A percentile compares a stretch with the other conserved stretches of the same genome.
Evolutionary conservation across 2,329 filamentous ascomycete species (phyloP).

Genomic region (Biscogniauxia marginata): DNA sequence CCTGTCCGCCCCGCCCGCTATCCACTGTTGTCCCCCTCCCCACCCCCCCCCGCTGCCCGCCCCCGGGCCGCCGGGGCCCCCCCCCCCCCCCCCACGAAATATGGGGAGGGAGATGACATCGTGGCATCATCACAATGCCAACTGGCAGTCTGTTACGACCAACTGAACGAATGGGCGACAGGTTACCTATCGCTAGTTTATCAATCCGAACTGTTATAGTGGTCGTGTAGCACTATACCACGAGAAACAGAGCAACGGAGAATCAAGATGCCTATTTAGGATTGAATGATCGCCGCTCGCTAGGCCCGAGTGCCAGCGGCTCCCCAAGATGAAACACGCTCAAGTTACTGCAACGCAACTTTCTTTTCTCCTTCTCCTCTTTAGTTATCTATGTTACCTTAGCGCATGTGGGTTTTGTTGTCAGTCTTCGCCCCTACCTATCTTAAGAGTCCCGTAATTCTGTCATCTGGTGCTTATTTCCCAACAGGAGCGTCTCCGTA

Average conservation of each 20-base stretch:
- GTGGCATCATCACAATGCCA: background rate
- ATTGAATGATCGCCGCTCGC: slow-evolving; percentile 18
- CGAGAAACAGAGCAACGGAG: slow-evolving; percentile 1
- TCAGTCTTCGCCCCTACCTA: background rate
- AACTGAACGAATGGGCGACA: background rate
- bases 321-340: slow-evolving; percentile 31
- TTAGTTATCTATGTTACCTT: background rate
- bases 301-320: slow-evolving; percentile 17
- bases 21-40: too few species aligned
- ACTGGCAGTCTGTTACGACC: background rate
- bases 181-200: background rate
- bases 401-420: slow-evolving; percentile 3
- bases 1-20: too few species aligned
- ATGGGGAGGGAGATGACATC: too few species aligned
- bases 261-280: slow-evolving; percentile 19
- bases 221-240: background rate
- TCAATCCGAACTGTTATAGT: background rate
- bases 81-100: too few species aligned
- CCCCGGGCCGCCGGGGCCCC: too few species aligned
- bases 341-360: slow-evolving; percentile 23
- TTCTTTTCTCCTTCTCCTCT: slow-evolving; percentile 11
- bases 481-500: background rate
- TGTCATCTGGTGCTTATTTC: background rate
- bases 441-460: background rate
- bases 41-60: too few species aligned